Conservation (phyloP, 352 stramenopile genomes). For the Peronospora belbahrii region DNA sequence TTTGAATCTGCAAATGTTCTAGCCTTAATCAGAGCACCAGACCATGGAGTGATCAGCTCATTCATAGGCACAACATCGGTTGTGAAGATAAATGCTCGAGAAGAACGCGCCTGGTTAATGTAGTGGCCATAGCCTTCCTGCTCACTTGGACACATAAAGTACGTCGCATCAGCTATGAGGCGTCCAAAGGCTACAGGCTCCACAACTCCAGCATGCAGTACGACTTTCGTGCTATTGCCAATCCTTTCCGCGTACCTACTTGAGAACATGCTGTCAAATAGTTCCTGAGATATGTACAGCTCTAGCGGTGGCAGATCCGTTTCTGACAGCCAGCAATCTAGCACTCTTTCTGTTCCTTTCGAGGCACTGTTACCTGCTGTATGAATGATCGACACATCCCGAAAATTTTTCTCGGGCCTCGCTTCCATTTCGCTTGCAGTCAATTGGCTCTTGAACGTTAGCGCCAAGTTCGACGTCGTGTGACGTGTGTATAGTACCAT, state of each 20-base stretch:
- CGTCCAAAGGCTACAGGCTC: constrained; percentile 42
- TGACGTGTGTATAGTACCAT: constrained; percentile 53
- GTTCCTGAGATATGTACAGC: constrained; percentile 49
- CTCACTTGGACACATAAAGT: constrained; percentile 53
- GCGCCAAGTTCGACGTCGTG: constrained; percentile 41
- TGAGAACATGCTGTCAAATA: too few relatives aligned
- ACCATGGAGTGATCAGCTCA: constrained; percentile 40
- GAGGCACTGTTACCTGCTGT: constrained; percentile 43
- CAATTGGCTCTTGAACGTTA: constrained; percentile 19
- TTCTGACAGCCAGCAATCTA: constrained; percentile 47
- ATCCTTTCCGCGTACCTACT: too few relatives aligned
- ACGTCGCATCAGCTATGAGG: constrained; percentile 41
- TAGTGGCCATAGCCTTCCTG: constrained; percentile 66
- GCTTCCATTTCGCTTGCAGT: background rate
- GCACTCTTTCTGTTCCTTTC: constrained; percentile 40
- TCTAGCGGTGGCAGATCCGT: constrained; percentile 43
- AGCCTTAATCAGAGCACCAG: constrained; percentile 32
- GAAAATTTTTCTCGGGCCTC: constrained; percentile 36
- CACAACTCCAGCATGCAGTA: constrained; percentile 19
- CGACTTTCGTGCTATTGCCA: background rate
- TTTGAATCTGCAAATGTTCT: constrained; percentile 10
- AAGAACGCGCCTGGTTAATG: constrained; percentile 59
- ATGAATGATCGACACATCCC: constrained; percentile 39
- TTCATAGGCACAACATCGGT: constrained; percentile 57
- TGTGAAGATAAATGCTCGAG: constrained; percentile 38